Conservation (phyloP, 2,329 filamentous ascomycete species). For the Bipolaris sorokiniana region DNA sequence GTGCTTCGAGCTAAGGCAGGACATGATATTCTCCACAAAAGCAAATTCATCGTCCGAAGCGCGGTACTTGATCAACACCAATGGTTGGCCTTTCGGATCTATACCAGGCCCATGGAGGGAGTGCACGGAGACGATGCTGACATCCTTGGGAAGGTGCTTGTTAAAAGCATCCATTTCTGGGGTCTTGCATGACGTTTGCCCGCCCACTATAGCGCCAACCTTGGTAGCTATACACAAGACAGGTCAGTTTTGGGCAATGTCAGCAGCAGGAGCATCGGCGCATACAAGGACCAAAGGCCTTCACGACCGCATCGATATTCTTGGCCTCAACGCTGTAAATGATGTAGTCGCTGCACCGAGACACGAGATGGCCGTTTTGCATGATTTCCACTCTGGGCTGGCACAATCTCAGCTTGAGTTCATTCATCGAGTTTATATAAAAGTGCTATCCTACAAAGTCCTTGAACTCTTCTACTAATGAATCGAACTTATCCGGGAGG, state of each 20-base stretch:
- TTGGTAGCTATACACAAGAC: slow-evolving; percentile 74
- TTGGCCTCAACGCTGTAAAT: slow-evolving; percentile 98
- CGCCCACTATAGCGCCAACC: slow-evolving; percentile 91
- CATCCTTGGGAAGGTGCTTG: slow-evolving; percentile 81
- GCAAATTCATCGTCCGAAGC: slow-evolving; percentile 76
- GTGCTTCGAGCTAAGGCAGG: slow-evolving; percentile 82
- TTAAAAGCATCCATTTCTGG: slow-evolving; percentile 96
- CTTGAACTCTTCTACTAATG: slow-evolving; percentile 79
- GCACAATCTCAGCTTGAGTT: slow-evolving; percentile 54
- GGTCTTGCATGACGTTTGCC: slow-evolving; percentile 97
- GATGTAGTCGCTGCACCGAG: slow-evolving; percentile 95
- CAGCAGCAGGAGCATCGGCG: slow-evolving; percentile 41
- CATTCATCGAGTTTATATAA: slow-evolving; percentile 48
- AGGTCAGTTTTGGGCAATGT: slow-evolving; percentile 14
- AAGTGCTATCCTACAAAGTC: slow-evolving; percentile 74
- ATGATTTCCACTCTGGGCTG: slow-evolving; percentile 84
- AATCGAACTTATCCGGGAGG: slow-evolving; percentile 84
- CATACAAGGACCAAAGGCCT: slow-evolving; percentile 90
- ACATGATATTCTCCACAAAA: slow-evolving; percentile 81
- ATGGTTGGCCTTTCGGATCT: slow-evolving; percentile 84
- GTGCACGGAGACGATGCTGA: slow-evolving; percentile 94
- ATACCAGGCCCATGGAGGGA: slow-evolving; percentile 93
- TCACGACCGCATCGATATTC: slow-evolving; percentile 84
- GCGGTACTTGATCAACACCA: slow-evolving; percentile 93
- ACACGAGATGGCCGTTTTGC: slow-evolving; percentile 93